phyloP scores from a whole-genome alignment of 2,329 filamentous ascomycete species.

The Botrytis galanthina region DNA sequence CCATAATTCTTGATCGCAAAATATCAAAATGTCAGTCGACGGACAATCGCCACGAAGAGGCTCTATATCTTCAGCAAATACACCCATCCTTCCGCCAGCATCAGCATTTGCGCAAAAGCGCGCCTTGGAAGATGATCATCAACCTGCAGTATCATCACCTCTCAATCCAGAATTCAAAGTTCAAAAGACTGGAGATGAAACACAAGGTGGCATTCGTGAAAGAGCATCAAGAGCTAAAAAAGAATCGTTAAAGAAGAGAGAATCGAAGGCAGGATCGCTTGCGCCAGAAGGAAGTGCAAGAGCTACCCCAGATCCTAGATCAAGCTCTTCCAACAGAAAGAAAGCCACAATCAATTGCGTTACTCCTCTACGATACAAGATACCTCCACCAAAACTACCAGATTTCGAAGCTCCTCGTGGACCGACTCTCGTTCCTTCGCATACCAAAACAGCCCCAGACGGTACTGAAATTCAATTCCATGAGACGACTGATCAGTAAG shows the following conservation, averaged over 20 bases:
- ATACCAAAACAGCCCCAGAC: constrained; percentile 50
- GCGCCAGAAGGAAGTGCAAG: constrained; percentile 50
- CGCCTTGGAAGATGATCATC: constrained; percentile 65
- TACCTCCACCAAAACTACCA: constrained; percentile 59
- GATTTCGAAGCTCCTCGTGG: constrained; percentile 61
- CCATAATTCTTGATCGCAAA: not conserved
- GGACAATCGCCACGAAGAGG: constrained; percentile 17
- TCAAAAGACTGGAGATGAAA: constrained; percentile 40
- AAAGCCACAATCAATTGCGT: constrained; percentile 42
- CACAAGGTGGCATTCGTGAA: constrained; percentile 32
- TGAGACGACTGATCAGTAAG: constrained; percentile 64
- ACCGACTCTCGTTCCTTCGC: constrained; percentile 56
- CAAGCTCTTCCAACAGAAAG: constrained; percentile 34
- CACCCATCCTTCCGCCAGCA: constrained; percentile 40
- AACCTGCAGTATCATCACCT: constrained; percentile 69
- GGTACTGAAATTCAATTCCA: constrained; percentile 56
- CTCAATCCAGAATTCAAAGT: constrained; percentile 65
- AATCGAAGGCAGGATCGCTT: constrained; percentile 51
- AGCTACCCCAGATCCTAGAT: constrained; percentile 57
- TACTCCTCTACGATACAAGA: constrained; percentile 58
- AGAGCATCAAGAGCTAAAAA: constrained; percentile 55
- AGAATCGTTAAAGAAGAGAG: constrained; percentile 66
- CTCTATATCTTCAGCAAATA: constrained; percentile 30
- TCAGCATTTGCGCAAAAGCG: constrained; percentile 63
- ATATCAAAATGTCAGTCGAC: constrained; percentile 18